Evolutionary conservation across 805 yeast genomes (phyloP).

Genomic region (Saccharomyces mikatae): DNA sequence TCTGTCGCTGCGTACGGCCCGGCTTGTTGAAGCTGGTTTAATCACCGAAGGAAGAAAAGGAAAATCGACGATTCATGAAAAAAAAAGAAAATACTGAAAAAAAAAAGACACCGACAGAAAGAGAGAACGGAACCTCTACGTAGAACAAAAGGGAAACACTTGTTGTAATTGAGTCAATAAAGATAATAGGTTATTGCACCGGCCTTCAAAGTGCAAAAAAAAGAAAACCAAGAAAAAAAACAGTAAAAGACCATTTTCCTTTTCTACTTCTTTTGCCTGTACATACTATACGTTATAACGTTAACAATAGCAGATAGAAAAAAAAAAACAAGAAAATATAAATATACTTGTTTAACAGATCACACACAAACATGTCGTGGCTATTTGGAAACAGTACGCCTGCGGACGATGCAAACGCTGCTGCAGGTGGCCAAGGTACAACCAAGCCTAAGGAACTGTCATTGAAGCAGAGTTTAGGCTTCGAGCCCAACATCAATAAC

Average conservation of each 20-base stretch:
- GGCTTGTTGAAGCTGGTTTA: background rate
- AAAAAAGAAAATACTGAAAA: background rate
- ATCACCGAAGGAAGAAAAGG: background rate
- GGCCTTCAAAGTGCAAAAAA: background rate
- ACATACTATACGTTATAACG: background rate
- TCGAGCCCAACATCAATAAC: conserved; percentile 63
- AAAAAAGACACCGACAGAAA: background rate
- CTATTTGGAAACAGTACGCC: conserved; percentile 15
- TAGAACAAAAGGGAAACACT: background rate
- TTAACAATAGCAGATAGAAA: background rate
- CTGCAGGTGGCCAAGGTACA: conserved; percentile 1
- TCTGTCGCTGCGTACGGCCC: background rate
- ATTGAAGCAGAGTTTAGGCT: conserved; percentile 35
- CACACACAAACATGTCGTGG: conserved; percentile 18
- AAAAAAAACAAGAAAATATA: background rate
- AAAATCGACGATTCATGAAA: background rate
- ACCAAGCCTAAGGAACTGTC: conserved; percentile 13
- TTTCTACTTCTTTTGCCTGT: background rate
- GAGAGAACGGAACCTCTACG: background rate
- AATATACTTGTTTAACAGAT: background rate
- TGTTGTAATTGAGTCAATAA: too few relatives aligned
- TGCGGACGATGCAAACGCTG: conserved; percentile 8
- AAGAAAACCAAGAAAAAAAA: too few relatives aligned
- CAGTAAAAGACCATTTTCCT: background rate
- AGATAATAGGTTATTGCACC: background rate